Evolutionary conservation across 2,329 filamentous ascomycete genomes (phyloP).

Genomic region (Diaporthe sp.): DNA sequence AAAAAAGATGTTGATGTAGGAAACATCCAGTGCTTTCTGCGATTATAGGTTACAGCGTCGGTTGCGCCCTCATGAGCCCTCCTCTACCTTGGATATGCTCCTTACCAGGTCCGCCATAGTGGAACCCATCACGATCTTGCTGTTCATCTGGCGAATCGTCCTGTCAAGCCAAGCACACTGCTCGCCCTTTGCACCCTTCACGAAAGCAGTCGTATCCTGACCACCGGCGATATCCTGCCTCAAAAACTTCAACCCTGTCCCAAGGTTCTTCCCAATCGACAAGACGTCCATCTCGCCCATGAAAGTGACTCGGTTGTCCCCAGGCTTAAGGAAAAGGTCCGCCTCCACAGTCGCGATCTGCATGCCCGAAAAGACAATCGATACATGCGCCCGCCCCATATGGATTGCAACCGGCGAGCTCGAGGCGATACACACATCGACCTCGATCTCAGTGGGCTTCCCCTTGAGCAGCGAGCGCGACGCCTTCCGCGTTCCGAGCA

Average conservation of each 20-base stretch:
- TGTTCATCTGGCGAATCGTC: constrained; percentile 25
- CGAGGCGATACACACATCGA: constrained; percentile 17
- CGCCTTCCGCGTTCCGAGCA: constrained; percentile 24
- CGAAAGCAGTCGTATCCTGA: constrained; percentile 4
- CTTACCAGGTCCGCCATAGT: constrained; percentile 23
- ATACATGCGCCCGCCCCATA: background rate
- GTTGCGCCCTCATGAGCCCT: background rate
- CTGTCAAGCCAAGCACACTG: constrained; percentile 27
- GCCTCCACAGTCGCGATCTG: constrained; percentile 15
- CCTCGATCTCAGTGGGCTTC: constrained; percentile 23
- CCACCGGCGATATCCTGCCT: constrained; percentile 8
- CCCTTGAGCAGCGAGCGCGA: constrained; percentile 19
- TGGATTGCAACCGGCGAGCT: constrained; percentile 13
- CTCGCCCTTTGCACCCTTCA: constrained; percentile 6
- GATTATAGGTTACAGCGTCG: background rate
- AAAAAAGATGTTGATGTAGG: background rate
- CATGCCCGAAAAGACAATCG: constrained; percentile 19
- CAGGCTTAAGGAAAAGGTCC: constrained; percentile 5
- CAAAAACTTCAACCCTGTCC: constrained; percentile 17
- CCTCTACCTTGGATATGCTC: constrained; percentile 16
- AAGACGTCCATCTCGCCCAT: constrained; percentile 15
- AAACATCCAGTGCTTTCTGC: background rate
- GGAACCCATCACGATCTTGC: constrained; percentile 20
- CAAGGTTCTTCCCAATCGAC: constrained; percentile 23
- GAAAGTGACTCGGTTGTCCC: constrained; percentile 15